These are phyloP conservation scores for Rhizoclosmatium globosum DNA, from an alignment of 192 early-diverging fungal species.

Conservation along the genomic window DNA sequence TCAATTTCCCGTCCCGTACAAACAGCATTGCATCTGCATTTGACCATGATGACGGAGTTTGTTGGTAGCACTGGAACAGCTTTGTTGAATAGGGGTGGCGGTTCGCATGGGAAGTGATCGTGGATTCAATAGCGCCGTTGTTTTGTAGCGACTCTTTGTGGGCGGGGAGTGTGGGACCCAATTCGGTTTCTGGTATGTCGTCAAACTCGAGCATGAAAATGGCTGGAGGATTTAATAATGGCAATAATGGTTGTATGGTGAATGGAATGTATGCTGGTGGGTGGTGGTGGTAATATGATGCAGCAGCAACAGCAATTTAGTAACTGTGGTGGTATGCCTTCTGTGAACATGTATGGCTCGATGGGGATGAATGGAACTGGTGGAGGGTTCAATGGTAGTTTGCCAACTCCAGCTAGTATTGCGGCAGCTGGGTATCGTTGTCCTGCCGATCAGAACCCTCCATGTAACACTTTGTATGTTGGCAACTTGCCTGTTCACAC, in stretches of 20 bases:
- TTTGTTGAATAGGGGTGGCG: background rate
- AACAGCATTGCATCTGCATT: background rate
- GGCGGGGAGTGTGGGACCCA: background rate
- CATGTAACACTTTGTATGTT: constrained; percentile 98
- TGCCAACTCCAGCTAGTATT: constrained; percentile 9
- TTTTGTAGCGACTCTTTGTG: constrained; percentile 55
- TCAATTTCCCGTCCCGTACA: background rate
- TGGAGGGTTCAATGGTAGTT: background rate
- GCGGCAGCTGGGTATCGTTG: constrained; percentile 24
- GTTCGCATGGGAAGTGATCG: constrained; percentile 35
- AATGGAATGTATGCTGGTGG: background rate
- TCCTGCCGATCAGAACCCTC: constrained; percentile 93
- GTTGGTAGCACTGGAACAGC: background rate
- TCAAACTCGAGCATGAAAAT: background rate
- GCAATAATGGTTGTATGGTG: background rate
- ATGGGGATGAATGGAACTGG: constrained; percentile 3
- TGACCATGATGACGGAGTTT: background rate
- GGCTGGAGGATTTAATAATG: constrained; percentile 4
- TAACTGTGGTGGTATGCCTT: background rate
- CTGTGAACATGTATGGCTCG: background rate
- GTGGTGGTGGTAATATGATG: background rate
- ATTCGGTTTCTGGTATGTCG: background rate
- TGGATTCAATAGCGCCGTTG: constrained; percentile 57
- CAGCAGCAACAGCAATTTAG: constrained; percentile 1
- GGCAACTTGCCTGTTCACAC: constrained; percentile 92